Percentiles rank a stretch among this genome's conserved stretches.
These are phyloP conservation scores for Neurospora intermedia DNA, from an alignment of 495 filamentous ascomycete species.

Conservation along the genomic window DNA sequence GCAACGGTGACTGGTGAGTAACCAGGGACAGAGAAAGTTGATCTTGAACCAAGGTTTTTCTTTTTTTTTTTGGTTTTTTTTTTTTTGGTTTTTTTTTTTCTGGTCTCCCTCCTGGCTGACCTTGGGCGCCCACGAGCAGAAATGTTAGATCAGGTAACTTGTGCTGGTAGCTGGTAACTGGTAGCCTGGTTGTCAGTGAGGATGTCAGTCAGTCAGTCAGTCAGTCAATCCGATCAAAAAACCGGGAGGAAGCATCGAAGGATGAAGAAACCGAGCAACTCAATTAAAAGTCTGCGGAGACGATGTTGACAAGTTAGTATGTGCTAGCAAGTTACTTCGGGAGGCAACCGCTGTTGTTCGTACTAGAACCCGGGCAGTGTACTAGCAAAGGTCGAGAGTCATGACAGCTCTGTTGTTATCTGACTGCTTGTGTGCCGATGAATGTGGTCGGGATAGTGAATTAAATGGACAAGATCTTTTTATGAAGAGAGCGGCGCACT, in stretches of 20 bases:
- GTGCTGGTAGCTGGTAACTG: neutral
- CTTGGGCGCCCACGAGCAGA: neutral
- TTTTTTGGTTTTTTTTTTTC: too few relatives aligned
- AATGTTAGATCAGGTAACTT: neutral
- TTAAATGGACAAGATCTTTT: too few relatives aligned
- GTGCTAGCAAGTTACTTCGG: too few relatives aligned
- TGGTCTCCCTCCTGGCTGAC: neutral
- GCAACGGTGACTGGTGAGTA: neutral
- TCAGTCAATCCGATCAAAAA: neutral
- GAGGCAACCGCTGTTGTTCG: too few relatives aligned
- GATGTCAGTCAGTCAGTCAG: neutral
- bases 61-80: too few relatives aligned
- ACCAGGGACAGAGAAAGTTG: neutral
- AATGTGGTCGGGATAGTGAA: too few relatives aligned
- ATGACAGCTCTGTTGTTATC: too few relatives aligned
- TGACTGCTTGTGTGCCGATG: too few relatives aligned
- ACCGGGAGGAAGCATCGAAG: neutral
- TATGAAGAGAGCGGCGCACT: too few relatives aligned
- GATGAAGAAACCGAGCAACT: neutral
- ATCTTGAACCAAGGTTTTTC: neutral
- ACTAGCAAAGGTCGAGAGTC: too few relatives aligned
- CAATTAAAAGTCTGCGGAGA: neutral
- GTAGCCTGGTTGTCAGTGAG: neutral
- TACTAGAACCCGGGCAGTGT: too few relatives aligned
- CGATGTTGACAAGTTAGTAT: neutral